phyloP scores from a whole-genome alignment of 345 rosid genomes.

The Syzygium jambos region DNA sequence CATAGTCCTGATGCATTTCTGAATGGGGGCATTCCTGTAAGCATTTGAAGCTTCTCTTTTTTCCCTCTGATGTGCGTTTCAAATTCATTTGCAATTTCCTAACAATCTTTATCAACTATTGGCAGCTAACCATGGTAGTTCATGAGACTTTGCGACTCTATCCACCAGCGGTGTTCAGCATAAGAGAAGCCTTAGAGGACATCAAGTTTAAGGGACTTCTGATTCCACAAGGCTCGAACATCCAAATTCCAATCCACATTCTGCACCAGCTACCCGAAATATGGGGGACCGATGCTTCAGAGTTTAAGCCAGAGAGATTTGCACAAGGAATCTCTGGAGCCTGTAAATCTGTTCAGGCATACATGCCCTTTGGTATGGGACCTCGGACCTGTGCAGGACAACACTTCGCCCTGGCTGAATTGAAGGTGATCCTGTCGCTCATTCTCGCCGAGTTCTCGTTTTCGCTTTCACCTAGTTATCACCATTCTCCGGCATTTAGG shows the following conservation, averaged over 20 bases:
- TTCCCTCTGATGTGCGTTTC: neutral
- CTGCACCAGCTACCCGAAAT: slow-evolving; percentile 19
- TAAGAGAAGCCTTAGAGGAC: slow-evolving; percentile 14
- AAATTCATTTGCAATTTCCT: neutral
- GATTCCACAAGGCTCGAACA: slow-evolving; percentile 23
- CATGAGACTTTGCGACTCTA: slow-evolving; percentile 29
- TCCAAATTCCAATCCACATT: slow-evolving; percentile 17
- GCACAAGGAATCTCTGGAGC: slow-evolving; percentile 25
- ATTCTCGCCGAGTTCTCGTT: slow-evolving; percentile 26
- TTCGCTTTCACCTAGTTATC: slow-evolving; percentile 24
- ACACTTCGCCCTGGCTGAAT: slow-evolving; percentile 35
- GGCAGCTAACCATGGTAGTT: slow-evolving; percentile 26
- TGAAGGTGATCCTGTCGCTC: slow-evolving; percentile 26
- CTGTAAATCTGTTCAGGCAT: slow-evolving; percentile 30
- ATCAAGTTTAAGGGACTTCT: slow-evolving; percentile 18
- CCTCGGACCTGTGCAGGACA: slow-evolving; percentile 34
- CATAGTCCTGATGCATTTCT: neutral
- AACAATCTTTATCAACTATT: neutral
- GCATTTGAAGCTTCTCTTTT: neutral
- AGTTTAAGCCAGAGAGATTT: slow-evolving; percentile 38
- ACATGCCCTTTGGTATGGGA: slow-evolving; percentile 34
- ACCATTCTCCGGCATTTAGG: slow-evolving; percentile 28
- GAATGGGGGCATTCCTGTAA: neutral
- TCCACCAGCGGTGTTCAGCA: slow-evolving; percentile 13
- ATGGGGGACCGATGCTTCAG: slow-evolving; percentile 32